A percentile compares a stretch with the other conserved stretches of the same genome.
These are phyloP conservation scores for Solanum sitiens DNA, from an alignment of 257 asterid genomes.

Conservation along the genomic window DNA sequence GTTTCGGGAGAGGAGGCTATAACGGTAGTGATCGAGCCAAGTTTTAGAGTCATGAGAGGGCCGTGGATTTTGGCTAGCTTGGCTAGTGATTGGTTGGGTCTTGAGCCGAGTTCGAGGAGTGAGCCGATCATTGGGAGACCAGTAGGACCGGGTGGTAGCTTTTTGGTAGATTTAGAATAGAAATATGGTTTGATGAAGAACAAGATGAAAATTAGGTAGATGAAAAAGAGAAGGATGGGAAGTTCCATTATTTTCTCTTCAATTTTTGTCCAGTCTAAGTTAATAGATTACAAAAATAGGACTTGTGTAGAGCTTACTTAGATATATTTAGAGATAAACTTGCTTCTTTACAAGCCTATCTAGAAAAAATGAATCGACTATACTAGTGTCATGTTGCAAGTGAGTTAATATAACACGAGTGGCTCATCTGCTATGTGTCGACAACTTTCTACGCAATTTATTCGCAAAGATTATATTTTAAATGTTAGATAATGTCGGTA, in stretches of 20 bases:
- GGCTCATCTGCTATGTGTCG: no score
- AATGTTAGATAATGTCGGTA: neutral
- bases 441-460: no score
- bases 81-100: neutral
- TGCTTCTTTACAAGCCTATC: neutral
- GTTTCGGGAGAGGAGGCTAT: neutral
- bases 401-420: neutral
- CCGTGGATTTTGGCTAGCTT: neutral
- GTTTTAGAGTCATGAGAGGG: slow-evolving; percentile 2
- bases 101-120: neutral
- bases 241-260: neutral
- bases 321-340: neutral
- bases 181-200: neutral
- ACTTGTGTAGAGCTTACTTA: neutral
- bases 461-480: no score
- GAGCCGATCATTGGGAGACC: neutral
- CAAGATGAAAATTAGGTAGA: neutral
- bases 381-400: neutral
- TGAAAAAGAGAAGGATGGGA: neutral
- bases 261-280: neutral
- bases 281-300: neutral
- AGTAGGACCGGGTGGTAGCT: neutral
- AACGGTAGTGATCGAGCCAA: neutral
- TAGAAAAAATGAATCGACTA: neutral
- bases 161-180: neutral